These are phyloP conservation scores for Dioscorea zingiberensis DNA, from an alignment of 106 monocot species.

Conservation along the genomic window DNA sequence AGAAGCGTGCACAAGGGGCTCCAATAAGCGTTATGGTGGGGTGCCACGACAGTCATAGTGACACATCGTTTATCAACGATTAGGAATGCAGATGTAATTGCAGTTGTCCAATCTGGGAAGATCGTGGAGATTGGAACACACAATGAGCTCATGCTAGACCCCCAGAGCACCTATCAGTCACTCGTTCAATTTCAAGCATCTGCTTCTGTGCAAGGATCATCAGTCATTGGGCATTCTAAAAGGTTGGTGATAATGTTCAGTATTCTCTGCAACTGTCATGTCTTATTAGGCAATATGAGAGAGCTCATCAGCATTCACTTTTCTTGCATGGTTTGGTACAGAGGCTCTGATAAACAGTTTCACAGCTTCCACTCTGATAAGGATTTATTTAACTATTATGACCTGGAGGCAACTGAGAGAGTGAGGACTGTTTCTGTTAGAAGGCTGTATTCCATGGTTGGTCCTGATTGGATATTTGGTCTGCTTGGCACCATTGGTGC, in stretches of 20 bases:
- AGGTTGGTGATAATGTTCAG: too few species aligned
- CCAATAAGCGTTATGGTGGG: background rate
- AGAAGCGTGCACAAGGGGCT: constrained; percentile 1
- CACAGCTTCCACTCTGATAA: constrained; percentile 22
- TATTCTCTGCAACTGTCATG: too few species aligned
- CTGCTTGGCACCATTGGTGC: constrained; percentile 21
- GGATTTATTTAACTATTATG: constrained; percentile 6
- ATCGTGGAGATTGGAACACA: constrained; percentile 20
- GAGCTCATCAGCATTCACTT: background rate
- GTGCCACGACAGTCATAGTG: background rate
- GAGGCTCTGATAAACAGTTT: too few species aligned
- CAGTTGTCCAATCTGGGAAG: background rate
- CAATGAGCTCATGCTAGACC: constrained; percentile 20
- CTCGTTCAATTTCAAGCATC: constrained; percentile 26
- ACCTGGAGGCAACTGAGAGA: constrained; percentile 5
- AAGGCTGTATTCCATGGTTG: constrained; percentile 27
- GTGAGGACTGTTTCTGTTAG: constrained; percentile 21
- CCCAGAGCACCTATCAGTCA: constrained; percentile 18
- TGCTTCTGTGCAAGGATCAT: background rate
- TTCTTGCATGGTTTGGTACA: constrained; percentile 8
- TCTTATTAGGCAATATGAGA: too few species aligned
- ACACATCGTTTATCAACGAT: background rate
- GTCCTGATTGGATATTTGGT: constrained; percentile 26
- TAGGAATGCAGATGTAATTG: background rate
- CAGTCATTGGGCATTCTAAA: too few species aligned